A percentile compares a stretch with the other conserved stretches of the same genome.
Conservation (phyloP, 495 filamentous ascomycete species). For the Aspergillus bridgeri region DNA sequence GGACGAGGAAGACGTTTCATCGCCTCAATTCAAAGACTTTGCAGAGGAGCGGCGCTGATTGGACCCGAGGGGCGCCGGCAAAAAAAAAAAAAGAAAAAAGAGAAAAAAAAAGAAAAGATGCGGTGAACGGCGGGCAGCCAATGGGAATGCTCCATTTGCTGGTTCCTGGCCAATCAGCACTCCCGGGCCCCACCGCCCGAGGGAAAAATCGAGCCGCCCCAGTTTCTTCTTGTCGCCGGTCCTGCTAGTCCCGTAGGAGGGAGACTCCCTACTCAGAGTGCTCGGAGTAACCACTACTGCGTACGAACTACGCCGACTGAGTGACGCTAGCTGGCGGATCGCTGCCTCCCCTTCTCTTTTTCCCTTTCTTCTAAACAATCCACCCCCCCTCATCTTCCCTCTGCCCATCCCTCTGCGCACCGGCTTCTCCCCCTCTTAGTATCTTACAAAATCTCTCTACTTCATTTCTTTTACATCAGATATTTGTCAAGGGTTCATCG, state of each 20-base stretch:
- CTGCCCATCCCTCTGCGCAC: constrained; percentile 7
- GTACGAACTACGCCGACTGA: no score
- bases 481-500: constrained; percentile 84
- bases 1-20: neutral
- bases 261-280: no score
- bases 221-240: constrained; percentile 16
- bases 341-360: constrained; percentile 29
- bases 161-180: constrained; percentile 26
- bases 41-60: neutral
- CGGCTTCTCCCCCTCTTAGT: constrained; percentile 8
- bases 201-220: constrained; percentile 31
- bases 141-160: constrained; percentile 23
- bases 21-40: neutral
- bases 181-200: constrained; percentile 11
- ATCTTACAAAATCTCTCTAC: constrained; percentile 26
- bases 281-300: no score
- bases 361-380: constrained; percentile 28
- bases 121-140: constrained; percentile 32
- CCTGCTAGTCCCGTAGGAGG: no score
- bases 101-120: constrained; percentile 28
- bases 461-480: constrained; percentile 34
- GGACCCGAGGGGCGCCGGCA: neutral
- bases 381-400: constrained; percentile 23
- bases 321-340: constrained; percentile 16
- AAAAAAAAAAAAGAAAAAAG: constrained; percentile 6